Evolutionary conservation across 768 basidiomycete species (phyloP).

Genomic region (Serendipita sp.): DNA sequence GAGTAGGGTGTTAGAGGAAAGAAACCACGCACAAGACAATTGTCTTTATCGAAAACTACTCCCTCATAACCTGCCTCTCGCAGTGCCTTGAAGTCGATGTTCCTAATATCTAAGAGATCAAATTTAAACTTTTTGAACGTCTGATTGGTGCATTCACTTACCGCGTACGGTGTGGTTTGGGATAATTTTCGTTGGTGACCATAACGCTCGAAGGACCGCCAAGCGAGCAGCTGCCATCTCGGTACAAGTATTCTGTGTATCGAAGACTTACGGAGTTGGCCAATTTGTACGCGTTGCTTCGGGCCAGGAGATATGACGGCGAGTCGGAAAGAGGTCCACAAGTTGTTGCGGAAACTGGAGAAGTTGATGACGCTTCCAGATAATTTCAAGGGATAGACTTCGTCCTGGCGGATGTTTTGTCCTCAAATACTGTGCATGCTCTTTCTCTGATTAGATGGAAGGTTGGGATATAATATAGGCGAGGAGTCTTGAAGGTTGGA

Average conservation of each 20-base stretch:
- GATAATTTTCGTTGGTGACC: neutral
- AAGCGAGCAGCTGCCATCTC: neutral
- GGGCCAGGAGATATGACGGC: no score
- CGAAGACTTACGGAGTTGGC: neutral
- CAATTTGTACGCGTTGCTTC: neutral
- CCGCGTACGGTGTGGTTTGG: neutral
- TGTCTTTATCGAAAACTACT: slow-evolving; percentile 96
- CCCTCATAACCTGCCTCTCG: slow-evolving; percentile 65
- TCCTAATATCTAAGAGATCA: slow-evolving; percentile 51
- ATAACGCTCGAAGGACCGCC: neutral
- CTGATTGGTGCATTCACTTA: neutral
- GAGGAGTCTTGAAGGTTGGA: no score
- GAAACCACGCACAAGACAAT: slow-evolving; percentile 57
- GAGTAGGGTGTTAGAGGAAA: neutral
- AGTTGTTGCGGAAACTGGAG: no score
- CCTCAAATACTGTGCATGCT: no score
- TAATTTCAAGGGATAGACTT: no score
- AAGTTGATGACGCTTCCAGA: no score
- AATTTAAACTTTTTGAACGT: neutral
- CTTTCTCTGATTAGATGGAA: no score
- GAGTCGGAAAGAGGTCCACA: no score
- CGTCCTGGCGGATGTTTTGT: no score
- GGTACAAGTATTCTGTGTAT: neutral
- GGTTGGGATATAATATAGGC: no score
- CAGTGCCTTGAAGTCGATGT: slow-evolving; percentile 60